A percentile compares a stretch with the other conserved stretches of the same genome.
Conservation (phyloP, 106 monocot species). For the Xerophyta viscosa region DNA sequence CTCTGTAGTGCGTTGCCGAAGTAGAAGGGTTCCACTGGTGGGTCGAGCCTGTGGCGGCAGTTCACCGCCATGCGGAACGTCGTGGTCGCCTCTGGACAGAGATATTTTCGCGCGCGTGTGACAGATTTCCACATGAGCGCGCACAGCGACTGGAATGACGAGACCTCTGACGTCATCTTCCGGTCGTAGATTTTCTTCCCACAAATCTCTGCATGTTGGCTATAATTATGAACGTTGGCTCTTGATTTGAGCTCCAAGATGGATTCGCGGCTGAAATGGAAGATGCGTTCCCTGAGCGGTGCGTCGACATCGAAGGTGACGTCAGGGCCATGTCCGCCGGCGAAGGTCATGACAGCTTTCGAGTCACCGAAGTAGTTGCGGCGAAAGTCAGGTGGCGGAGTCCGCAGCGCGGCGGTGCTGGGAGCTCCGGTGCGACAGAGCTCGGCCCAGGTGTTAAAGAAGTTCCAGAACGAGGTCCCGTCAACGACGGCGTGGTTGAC, state of each 20-base stretch:
- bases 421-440: constrained; percentile 37
- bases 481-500: constrained; percentile 85
- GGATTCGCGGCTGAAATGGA: constrained; percentile 46
- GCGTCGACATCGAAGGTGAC: constrained; percentile 45
- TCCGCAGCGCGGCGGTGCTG: constrained; percentile 13
- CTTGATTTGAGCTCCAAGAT: constrained; percentile 48
- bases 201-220: too few species aligned
- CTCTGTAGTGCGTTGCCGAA: constrained; percentile 97
- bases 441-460: constrained; percentile 85
- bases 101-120: constrained; percentile 53
- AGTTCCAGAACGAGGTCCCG: constrained; percentile 93
- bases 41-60: constrained; percentile 67
- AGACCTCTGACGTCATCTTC: too few species aligned
- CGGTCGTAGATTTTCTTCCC: constrained; percentile 37
- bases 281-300: constrained; percentile 60
- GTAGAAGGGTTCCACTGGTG: constrained; percentile 42
- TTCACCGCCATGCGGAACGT: constrained; percentile 82
- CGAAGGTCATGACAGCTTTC: constrained; percentile 48
- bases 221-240: too few species aligned
- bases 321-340: constrained; percentile 25
- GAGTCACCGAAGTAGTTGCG: constrained; percentile 71
- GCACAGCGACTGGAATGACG: constrained; percentile 83
- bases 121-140: constrained; percentile 70
- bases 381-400: constrained; percentile 44
- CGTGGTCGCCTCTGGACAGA: constrained; percentile 17